Percentiles rank a stretch among this genome's conserved stretches.
phyloP scores from a whole-genome alignment of 345 rosid genomes.

The Crucihimalaya himalaica region DNA sequence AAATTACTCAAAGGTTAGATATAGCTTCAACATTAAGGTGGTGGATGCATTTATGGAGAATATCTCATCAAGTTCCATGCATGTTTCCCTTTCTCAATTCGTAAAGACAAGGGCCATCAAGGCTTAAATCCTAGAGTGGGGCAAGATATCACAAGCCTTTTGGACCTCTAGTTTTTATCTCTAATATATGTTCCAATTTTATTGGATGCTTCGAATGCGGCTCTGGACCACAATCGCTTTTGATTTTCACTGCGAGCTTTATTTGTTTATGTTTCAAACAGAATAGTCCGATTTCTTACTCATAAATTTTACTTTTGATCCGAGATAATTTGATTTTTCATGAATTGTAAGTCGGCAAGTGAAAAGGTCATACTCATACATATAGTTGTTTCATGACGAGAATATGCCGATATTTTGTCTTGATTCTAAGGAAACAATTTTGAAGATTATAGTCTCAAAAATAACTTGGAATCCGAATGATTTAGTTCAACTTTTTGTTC shows the following conservation, averaged over 20 bases:
- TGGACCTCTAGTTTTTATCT: conserved; percentile 27
- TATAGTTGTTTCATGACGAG: not conserved
- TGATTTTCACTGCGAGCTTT: conserved; percentile 22
- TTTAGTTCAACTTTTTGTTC: not conserved
- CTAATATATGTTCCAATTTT: conserved; percentile 18
- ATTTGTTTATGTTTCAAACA: conserved; percentile 17
- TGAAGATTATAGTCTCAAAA: conserved; percentile 7
- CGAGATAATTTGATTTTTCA: not conserved
- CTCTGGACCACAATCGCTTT: conserved; percentile 33
- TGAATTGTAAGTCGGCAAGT: not conserved
- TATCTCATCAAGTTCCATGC: conserved; percentile 17
- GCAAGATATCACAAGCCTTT: conserved; percentile 23
- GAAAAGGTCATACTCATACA: not conserved
- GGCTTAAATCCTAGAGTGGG: conserved; percentile 27
- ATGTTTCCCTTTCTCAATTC: conserved; percentile 31
- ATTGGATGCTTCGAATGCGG: conserved; percentile 36
- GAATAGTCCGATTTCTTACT: too few species aligned
- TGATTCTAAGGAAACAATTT: not conserved
- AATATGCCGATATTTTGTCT: not conserved
- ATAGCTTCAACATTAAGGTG: not conserved
- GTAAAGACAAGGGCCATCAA: conserved; percentile 32
- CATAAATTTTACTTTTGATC: not conserved
- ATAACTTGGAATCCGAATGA: not conserved
- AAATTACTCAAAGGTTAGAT: not conserved
- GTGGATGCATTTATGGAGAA: conserved; percentile 19